Evolutionary conservation across 2,329 filamentous ascomycete species (phyloP).

Genomic region (Rugonectria rugulosa): DNA sequence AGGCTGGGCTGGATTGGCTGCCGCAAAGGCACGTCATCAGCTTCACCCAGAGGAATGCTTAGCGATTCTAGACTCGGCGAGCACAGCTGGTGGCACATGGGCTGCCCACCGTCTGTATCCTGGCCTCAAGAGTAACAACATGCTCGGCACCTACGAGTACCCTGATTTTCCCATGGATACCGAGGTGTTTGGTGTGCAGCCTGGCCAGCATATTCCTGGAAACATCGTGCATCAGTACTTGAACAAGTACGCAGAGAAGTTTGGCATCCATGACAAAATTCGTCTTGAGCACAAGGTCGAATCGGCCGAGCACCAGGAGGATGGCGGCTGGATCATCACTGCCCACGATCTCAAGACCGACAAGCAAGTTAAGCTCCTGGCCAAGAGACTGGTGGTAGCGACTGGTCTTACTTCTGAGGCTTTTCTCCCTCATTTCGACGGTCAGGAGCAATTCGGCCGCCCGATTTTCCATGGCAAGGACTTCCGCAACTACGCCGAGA

Average conservation of each 20-base stretch:
- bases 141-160: constrained; percentile 76
- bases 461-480: constrained; percentile 60
- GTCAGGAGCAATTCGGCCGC: constrained; percentile 53
- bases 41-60: constrained; percentile 65
- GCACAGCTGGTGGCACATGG: constrained; percentile 74
- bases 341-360: constrained; percentile 20
- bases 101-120: constrained; percentile 71
- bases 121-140: constrained; percentile 76
- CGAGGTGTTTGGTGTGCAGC: constrained; percentile 56
- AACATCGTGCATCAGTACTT: constrained; percentile 57
- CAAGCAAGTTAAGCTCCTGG: constrained; percentile 41
- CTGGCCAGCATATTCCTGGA: constrained; percentile 57
- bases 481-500: constrained; percentile 50
- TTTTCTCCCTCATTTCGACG: constrained; percentile 54
- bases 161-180: constrained; percentile 75
- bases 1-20: constrained; percentile 61
- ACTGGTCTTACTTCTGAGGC: constrained; percentile 61
- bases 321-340: constrained; percentile 50
- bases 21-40: constrained; percentile 67
- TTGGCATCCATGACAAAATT: constrained; percentile 51
- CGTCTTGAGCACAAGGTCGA: constrained; percentile 50
- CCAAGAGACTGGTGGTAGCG: constrained; percentile 60
- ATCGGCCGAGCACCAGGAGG: constrained; percentile 51
- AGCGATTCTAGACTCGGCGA: constrained; percentile 63
- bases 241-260: constrained; percentile 52